Conservation (phyloP, 371 early-diverging fungal genomes). For the Syncephalastrum racemosum region DNA sequence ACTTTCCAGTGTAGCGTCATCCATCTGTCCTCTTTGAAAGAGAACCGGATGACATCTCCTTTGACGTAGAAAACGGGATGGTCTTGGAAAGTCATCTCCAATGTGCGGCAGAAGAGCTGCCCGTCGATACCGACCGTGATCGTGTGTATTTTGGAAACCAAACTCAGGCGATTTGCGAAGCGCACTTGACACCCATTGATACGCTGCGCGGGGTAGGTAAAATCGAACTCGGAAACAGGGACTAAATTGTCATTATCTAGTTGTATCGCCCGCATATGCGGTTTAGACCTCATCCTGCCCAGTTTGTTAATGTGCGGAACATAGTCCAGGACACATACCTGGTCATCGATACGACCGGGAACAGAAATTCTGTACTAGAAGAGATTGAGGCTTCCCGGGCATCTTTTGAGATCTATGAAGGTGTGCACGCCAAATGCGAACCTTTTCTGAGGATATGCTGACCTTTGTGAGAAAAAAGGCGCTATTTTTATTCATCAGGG, state of each 20-base stretch:
- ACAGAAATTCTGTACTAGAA: conserved; percentile 44
- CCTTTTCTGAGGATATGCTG: neutral
- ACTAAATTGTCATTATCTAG: conserved; percentile 10
- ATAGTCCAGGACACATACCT: conserved; percentile 45
- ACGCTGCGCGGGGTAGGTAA: conserved; percentile 13
- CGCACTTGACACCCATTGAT: conserved; percentile 28
- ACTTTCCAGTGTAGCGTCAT: conserved; percentile 18
- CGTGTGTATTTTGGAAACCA: conserved; percentile 38
- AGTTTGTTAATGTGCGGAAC: conserved; percentile 48
- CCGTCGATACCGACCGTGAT: conserved; percentile 37
- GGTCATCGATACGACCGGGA: conserved; percentile 54
- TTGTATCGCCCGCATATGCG: conserved; percentile 46
- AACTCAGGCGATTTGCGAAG: conserved; percentile 21
- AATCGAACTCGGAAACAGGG: neutral
- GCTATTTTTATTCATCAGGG: conserved; percentile 67
- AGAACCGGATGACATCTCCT: conserved; percentile 28
- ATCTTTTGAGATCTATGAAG: conserved; percentile 62
- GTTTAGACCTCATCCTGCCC: conserved; percentile 49
- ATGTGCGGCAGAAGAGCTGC: conserved; percentile 63
- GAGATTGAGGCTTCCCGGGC: conserved; percentile 55
- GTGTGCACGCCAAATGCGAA: conserved; percentile 7
- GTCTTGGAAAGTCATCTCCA: conserved; percentile 59
- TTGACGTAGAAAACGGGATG: conserved; percentile 40
- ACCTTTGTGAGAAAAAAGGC: conserved; percentile 20
- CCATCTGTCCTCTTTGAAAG: conserved; percentile 51